Evolutionary conservation across 225 moss, liverwort and hornwort genomes (phyloP).

Genomic region (Polytrichum formosum): DNA sequence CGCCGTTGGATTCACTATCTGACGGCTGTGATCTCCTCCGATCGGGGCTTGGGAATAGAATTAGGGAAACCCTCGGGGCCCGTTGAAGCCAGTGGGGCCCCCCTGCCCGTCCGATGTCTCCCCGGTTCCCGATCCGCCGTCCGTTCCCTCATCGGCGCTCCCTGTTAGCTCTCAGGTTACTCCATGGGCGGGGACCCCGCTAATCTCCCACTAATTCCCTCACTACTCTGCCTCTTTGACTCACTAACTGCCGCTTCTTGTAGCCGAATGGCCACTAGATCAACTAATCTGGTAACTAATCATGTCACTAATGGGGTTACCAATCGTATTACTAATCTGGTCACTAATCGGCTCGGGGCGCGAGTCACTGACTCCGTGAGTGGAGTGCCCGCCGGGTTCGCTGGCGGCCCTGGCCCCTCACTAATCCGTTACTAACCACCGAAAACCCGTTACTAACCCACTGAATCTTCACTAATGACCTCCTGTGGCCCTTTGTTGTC

Average conservation of each 20-base stretch:
- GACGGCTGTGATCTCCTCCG: not conserved
- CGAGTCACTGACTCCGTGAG: not conserved
- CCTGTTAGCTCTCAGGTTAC: not conserved
- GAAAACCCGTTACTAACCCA: conserved; percentile 1
- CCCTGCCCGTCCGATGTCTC: not conserved
- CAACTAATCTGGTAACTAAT: too few species aligned
- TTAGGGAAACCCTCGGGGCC: not conserved
- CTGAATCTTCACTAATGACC: not conserved
- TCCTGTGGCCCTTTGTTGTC: too few species aligned
- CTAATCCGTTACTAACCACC: conserved; percentile 1
- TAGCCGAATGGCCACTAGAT: too few species aligned
- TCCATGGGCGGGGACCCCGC: too few species aligned
- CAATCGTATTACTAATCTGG: too few species aligned
- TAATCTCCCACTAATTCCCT: too few species aligned
- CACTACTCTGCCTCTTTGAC: too few species aligned
- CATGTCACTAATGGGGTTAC: too few species aligned
- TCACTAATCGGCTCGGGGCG: not conserved
- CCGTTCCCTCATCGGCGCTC: not conserved
- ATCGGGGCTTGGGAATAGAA: not conserved
- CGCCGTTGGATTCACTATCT: not conserved
- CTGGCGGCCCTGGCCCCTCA: not conserved
- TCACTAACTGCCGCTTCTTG: too few species aligned
- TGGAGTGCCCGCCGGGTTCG: not conserved
- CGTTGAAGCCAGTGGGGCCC: not conserved
- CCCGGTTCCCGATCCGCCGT: not conserved